Conservation (phyloP, 345 rosid genomes). For the Lepidium sativum region DNA sequence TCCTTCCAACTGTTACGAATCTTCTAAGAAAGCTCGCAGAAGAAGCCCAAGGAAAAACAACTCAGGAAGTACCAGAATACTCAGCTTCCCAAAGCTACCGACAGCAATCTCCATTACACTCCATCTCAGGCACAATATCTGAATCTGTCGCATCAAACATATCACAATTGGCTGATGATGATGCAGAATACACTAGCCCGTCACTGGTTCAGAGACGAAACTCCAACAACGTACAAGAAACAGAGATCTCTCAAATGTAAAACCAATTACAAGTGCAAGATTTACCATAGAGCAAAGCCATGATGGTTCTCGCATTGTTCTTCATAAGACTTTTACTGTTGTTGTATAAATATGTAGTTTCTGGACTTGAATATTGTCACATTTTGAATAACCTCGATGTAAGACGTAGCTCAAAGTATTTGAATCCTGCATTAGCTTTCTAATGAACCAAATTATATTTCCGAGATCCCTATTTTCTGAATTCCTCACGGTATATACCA, state of each 20-base stretch:
- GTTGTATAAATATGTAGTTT: neutral
- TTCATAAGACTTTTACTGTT: neutral
- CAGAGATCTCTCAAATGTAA: slow-evolving; percentile 28
- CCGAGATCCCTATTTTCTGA: neutral
- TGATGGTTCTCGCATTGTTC: neutral
- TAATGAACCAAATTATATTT: neutral
- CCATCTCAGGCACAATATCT: slow-evolving; percentile 22
- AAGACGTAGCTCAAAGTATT: neutral
- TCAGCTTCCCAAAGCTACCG: slow-evolving; percentile 33
- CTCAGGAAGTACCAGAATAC: slow-evolving; percentile 30
- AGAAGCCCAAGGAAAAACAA: slow-evolving; percentile 56
- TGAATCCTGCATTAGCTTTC: neutral
- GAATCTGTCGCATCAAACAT: slow-evolving; percentile 53
- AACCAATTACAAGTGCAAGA: neutral
- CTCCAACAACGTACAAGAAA: slow-evolving; percentile 26
- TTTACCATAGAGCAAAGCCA: neutral
- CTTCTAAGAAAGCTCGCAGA: slow-evolving; percentile 58
- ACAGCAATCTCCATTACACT: slow-evolving; percentile 28
- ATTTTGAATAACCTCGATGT: neutral
- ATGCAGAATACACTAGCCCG: slow-evolving; percentile 44
- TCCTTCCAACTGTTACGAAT: slow-evolving; percentile 64
- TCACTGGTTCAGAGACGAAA: slow-evolving; percentile 35
- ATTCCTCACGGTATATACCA: neutral
- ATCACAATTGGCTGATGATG: slow-evolving; percentile 26
- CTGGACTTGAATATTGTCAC: neutral